Evolutionary conservation across 129 eudicot species (phyloP), one percentile per base, ranked within the genome.

Genomic region (Deinandra increscens): DNA sequence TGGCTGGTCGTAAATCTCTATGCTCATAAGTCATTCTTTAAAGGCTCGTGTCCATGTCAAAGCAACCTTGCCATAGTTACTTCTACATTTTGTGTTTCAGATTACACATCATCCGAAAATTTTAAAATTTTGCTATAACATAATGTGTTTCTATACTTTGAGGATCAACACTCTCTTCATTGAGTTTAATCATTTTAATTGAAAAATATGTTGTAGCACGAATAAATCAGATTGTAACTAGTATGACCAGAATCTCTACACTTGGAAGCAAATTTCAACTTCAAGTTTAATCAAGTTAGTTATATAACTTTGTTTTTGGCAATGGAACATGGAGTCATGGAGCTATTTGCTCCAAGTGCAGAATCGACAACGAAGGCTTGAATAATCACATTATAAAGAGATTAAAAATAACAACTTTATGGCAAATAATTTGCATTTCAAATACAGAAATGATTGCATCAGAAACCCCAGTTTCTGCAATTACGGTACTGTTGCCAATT

Each of bases 351-450:
- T 26, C 31, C 31, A 26, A 26, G 39, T 36, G 0, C 39, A 36
- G 39, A 36, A 0, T 36, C 39, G 7, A 36, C 7, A 36, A 36
- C 5, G 39, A 7, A 36, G 39, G 7, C 39, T 36, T 58, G 14
- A 10, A 23, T 4, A 34, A 61, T 61, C 67, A 61, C 36, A 34
- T 33, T 17, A 19, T 38, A 38, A 13, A 70, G 53, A 70, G 11
- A 68, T 33, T 12, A 45, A 18, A 60, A 26, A 12, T 33, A 53
- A 72, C 48, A 60, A 60, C 48, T 50, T 15, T 44, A 60, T 44
- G 39, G 60, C 46, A 72, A 72, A 60, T 34, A 42, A 46, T 31
- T 8, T 60, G 61, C 46, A 68, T 43, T 71, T 44, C 60, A 59
- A 39, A 26, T n/a, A 56, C 19, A 38, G 10, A 46, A 22, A 51